Evolutionary conservation across 805 yeast genomes (phyloP), one percentile per base, ranked within the genome.

Genomic region (Saccharomyces eubayanus): DNA sequence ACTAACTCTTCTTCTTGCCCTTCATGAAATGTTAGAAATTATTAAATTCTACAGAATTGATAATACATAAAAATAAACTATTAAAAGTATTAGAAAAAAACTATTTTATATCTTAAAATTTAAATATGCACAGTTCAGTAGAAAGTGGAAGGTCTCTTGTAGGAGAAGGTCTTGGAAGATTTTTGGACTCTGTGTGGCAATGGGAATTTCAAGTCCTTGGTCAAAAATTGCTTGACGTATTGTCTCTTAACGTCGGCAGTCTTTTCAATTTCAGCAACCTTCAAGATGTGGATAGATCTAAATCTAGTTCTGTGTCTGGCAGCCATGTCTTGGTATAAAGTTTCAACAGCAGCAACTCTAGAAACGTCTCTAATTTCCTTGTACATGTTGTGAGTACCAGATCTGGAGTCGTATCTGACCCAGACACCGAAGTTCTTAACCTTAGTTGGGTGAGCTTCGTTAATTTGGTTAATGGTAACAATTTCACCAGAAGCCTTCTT

Each of bases 341-440:
- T 82, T 80, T 88, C 96, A 74, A 94, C 97, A 69, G 98, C 99
- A 77, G 89, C 96, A 63, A 90, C 96, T 84, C 99, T 94, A 83
- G 97, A 80, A 71, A 92, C 96, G 72, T 92, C 99, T 81, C 99
- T 90, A 94, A 89, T 89, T 84, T 94, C 99, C 85, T 94, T 94
- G 97, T 94, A 94, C 97, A 94, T 94, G 95, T 94, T 94, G 96
- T 94, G 99, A 74, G 96, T 91, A 83, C 99, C 99, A 68, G 99
- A 94, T 87, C 99, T 95, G 67, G 99, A 94, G 77, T 94, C 99
- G 88, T 94, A 94, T 84, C 99, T 91, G 77, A 94, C 87, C 99
- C 99, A 94, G 83, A 94, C 78, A 83, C 97, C 99, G 76, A 91
- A 94, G 89, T 91, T 94, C 91, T 94, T 94, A 75, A 94, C 98